phyloP scores from a whole-genome alignment of 139 green algal genomes.

The Picochlorum sp. region DNA sequence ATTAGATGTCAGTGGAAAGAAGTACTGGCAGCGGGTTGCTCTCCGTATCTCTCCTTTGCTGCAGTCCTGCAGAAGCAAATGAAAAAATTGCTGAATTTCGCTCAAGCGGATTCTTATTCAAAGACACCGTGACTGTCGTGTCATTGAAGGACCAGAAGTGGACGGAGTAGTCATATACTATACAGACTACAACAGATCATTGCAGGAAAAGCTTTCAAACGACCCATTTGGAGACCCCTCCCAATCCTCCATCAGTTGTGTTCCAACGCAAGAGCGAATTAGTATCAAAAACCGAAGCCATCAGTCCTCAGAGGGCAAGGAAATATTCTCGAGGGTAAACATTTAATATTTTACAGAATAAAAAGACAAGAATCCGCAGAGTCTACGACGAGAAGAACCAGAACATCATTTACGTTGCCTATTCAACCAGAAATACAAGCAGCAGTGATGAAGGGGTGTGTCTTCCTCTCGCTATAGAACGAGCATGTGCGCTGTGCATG shows the following conservation, averaged over 20 bases:
- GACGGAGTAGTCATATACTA: conserved; percentile 66
- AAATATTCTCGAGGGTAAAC: conserved; percentile 69
- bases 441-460: conserved; percentile 17
- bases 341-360: conserved; percentile 69
- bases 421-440: conserved; percentile 54
- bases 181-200: conserved; percentile 67
- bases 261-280: conserved; percentile 33
- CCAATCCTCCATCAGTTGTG: conserved; percentile 68
- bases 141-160: conserved; percentile 5
- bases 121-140: conserved; percentile 3
- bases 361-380: conserved; percentile 63
- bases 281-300: conserved; percentile 9
- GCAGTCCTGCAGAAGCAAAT: conserved; percentile 1
- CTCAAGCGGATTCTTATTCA: conserved; percentile 52
- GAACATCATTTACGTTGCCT: conserved; percentile 63
- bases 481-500: conserved; percentile 44
- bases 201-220: conserved; percentile 70
- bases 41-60: too few relatives aligned
- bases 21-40: too few relatives aligned
- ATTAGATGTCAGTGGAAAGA: too few relatives aligned
- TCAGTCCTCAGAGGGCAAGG: conserved; percentile 28
- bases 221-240: conserved; percentile 67
- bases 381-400: conserved; percentile 57
- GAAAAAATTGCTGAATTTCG: conserved; percentile 60
- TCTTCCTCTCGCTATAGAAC: conserved; percentile 38